These are phyloP conservation scores for Leishmania braziliensis DNA, from an alignment of 208 protist genomes.

Conservation along the genomic window DNA sequence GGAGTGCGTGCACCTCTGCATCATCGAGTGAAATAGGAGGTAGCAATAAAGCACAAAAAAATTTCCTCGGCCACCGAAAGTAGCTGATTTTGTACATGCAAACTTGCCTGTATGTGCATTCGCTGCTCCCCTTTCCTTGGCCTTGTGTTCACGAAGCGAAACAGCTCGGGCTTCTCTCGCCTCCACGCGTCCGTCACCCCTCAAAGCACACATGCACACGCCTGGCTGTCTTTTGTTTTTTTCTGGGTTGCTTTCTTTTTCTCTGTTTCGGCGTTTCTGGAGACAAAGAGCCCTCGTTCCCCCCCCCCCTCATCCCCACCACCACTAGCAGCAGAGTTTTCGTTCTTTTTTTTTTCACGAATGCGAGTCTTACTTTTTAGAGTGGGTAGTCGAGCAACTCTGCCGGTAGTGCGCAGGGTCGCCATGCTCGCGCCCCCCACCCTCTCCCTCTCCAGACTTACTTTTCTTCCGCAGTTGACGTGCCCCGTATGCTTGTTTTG, in stretches of 20 bases:
- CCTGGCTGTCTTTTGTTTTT: conserved; percentile 8
- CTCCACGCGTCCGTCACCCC: background rate
- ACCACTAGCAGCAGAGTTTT: background rate
- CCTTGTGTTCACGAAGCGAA: background rate
- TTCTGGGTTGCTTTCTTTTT: conserved; percentile 1
- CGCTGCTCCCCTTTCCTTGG: background rate
- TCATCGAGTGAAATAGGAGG: too few relatives aligned
- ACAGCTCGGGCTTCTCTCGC: background rate
- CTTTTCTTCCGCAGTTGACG: background rate
- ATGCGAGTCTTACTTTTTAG: background rate
- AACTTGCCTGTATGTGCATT: too few relatives aligned
- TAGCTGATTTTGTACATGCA: too few relatives aligned
- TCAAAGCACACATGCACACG: background rate
- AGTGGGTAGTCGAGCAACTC: background rate
- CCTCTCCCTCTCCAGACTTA: background rate
- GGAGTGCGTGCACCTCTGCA: too few relatives aligned
- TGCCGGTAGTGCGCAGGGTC: background rate
- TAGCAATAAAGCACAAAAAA: too few relatives aligned
- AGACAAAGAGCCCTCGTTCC: background rate
- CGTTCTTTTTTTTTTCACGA: too few relatives aligned
- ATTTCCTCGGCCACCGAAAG: too few relatives aligned
- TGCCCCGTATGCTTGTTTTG: background rate
- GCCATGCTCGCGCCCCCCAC: background rate
- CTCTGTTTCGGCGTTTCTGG: background rate
- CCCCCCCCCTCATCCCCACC: background rate